A percentile compares a stretch with the other conserved stretches of the same genome.
phyloP scores from a whole-genome alignment of 352 stramenopile species.

The Pythium oligandrum region DNA sequence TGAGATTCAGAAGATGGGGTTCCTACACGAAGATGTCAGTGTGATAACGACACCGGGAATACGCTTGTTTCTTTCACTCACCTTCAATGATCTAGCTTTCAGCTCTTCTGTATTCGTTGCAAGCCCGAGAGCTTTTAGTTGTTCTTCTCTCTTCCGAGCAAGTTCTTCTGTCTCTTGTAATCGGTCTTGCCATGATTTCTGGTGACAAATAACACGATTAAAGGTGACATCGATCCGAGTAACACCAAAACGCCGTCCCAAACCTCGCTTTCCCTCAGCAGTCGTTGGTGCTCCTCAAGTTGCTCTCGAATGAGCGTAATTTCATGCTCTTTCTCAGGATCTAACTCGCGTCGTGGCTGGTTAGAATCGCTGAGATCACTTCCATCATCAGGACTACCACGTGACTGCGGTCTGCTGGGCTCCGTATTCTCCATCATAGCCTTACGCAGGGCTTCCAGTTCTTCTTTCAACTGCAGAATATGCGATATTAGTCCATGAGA shows the following conservation, averaged over 20 bases:
- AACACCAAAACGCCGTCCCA: not conserved
- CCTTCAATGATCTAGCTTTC: slow-evolving; percentile 45
- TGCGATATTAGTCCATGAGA: not conserved
- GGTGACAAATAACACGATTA: not conserved
- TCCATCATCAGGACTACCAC: slow-evolving; percentile 23
- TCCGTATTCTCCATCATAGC: slow-evolving; percentile 69
- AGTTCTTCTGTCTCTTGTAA: slow-evolving; percentile 83
- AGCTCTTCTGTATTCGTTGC: slow-evolving; percentile 55
- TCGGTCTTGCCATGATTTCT: slow-evolving; percentile 81
- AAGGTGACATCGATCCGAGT: no score
- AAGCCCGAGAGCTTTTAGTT: slow-evolving; percentile 65
- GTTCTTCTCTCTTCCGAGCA: slow-evolving; percentile 69
- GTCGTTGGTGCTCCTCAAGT: slow-evolving; percentile 69
- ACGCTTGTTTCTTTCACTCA: slow-evolving; percentile 5
- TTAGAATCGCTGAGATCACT: slow-evolving; percentile 7
- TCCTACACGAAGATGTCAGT: slow-evolving; percentile 19
- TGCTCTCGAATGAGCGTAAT: slow-evolving; percentile 62
- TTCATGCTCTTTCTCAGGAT: slow-evolving; percentile 52
- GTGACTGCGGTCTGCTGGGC: slow-evolving; percentile 38
- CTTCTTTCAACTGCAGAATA: slow-evolving; percentile 61
- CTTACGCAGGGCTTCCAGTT: slow-evolving; percentile 60
- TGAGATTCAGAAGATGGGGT: slow-evolving; percentile 81
- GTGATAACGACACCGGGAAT: not conserved
- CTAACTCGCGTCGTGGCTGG: slow-evolving; percentile 12
- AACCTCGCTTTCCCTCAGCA: slow-evolving; percentile 75